Evolutionary conservation across 768 basidiomycete genomes (phyloP).

Genomic region (Lactarius quietus): DNA sequence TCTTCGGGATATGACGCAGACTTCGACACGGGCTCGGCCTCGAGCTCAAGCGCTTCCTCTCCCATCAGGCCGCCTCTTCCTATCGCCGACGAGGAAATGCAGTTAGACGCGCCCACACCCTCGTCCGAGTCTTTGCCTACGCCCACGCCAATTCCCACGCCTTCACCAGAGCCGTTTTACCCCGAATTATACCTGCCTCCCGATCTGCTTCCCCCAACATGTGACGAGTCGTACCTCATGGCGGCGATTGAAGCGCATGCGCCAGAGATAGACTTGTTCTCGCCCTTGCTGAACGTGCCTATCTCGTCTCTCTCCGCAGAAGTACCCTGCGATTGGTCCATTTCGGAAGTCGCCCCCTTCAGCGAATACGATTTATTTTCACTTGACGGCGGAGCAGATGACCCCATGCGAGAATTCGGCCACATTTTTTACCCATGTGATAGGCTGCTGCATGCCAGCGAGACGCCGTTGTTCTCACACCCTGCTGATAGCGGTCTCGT

Average conservation of each 20-base stretch:
- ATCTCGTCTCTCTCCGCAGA: not conserved
- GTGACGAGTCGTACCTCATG: not conserved
- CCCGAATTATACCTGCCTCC: conserved; percentile 13
- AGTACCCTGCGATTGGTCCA: not conserved
- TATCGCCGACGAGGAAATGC: not conserved
- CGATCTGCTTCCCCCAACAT: conserved; percentile 6
- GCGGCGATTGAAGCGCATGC: conserved; percentile 6
- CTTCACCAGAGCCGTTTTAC: not conserved
- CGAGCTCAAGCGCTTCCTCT: not conserved
- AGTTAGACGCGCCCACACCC: not conserved
- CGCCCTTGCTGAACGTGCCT: not conserved
- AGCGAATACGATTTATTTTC: not conserved
- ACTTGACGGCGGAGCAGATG: not conserved
- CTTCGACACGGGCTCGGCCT: not conserved
- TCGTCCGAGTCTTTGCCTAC: not conserved
- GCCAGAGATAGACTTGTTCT: not conserved
- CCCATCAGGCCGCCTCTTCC: not conserved
- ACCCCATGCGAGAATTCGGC: not conserved
- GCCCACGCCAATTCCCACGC: not conserved
- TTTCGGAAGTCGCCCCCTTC: not conserved
- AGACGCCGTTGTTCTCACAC: not conserved
- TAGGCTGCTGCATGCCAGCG: not conserved
- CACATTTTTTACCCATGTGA: not conserved
- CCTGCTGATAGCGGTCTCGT: not conserved
- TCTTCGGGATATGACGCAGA: not conserved